These are phyloP conservation scores for Apiotrichum porosum DNA, from an alignment of 1,284 basidiomycete genomes.

Conservation along the genomic window DNA sequence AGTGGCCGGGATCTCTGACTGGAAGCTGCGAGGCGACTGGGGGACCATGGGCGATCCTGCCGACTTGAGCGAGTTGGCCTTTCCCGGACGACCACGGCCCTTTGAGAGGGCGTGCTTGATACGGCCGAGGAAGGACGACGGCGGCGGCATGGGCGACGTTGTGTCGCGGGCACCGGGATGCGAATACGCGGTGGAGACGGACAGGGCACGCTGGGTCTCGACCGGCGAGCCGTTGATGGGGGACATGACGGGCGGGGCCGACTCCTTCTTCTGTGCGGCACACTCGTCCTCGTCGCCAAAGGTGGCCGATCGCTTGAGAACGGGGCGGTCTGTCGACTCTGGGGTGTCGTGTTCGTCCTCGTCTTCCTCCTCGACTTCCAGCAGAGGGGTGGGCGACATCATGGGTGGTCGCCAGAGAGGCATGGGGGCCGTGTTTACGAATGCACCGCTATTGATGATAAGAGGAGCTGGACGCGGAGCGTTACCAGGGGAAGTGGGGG, in stretches of 20 bases:
- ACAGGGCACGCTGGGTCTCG: slow-evolving; percentile 3
- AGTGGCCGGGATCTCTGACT: slow-evolving; percentile 4
- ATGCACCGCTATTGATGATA: slow-evolving; percentile 7
- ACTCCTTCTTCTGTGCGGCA: slow-evolving; percentile 1
- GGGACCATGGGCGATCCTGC: not conserved
- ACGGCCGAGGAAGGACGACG: slow-evolving; percentile 8
- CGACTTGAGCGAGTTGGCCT: not conserved
- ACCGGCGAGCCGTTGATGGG: slow-evolving; percentile 10
- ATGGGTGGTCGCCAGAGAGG: slow-evolving; percentile 12
- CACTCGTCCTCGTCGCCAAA: slow-evolving; percentile 17
- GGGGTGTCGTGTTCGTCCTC: slow-evolving; percentile 10
- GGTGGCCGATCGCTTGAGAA: slow-evolving; percentile 14
- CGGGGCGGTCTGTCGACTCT: slow-evolving; percentile 2
- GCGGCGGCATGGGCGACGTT: not conserved
- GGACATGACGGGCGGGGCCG: slow-evolving; percentile 3
- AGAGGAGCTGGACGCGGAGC: slow-evolving; percentile 10
- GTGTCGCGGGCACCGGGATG: not conserved
- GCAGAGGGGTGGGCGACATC: slow-evolving; percentile 13
- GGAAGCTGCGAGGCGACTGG: slow-evolving; percentile 12
- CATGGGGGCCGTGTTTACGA: slow-evolving; percentile 6
- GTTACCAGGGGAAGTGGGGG: not conserved
- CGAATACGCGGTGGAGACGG: not conserved
- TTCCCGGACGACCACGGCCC: not conserved
- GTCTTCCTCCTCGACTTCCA: slow-evolving; percentile 17
- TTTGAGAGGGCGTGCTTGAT: slow-evolving; percentile 11